Percentiles rank a stretch among this genome's conserved stretches.
Conservation (phyloP, 495 filamentous ascomycete genomes). For the Penicillium coffeae region DNA sequence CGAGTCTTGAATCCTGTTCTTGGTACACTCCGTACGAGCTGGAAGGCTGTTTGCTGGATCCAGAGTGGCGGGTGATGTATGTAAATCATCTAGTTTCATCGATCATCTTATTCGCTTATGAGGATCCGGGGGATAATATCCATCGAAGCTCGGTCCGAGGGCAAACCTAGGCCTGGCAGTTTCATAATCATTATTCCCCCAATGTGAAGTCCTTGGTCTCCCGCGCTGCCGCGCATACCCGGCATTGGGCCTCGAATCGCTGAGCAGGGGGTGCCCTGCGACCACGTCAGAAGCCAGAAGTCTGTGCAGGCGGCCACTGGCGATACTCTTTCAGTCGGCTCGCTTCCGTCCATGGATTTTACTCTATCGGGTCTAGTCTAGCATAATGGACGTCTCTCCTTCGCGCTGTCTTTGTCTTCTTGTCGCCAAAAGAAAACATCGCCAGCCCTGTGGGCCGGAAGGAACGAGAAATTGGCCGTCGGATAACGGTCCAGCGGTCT, state of each 20-base stretch:
- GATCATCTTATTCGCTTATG: neutral
- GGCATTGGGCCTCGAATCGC: too few species aligned
- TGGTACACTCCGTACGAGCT: too few species aligned
- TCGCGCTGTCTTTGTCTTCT: neutral
- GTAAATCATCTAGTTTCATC: too few species aligned
- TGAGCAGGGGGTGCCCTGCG: neutral
- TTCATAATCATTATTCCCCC: neutral
- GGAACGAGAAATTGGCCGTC: constrained; percentile 3
- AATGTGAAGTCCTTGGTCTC: too few species aligned
- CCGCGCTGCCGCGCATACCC: too few species aligned
- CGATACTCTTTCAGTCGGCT: too few species aligned
- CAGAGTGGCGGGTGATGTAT: too few species aligned
- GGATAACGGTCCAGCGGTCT: constrained; percentile 15
- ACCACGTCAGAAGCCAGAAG: neutral
- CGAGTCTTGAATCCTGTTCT: neutral
- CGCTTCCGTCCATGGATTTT: neutral
- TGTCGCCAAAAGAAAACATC: constrained; percentile 6
- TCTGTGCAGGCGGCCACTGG: neutral
- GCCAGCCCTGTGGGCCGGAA: constrained; percentile 24
- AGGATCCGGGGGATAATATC: neutral
- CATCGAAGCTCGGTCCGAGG: neutral
- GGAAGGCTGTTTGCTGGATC: too few species aligned
- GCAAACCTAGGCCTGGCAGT: neutral
- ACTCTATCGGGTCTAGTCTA: neutral
- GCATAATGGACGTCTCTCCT: neutral